A percentile compares a stretch with the other conserved stretches of the same genome.
phyloP scores from a whole-genome alignment of 2,329 filamentous ascomycete species.

The Curvularia spicifera region DNA sequence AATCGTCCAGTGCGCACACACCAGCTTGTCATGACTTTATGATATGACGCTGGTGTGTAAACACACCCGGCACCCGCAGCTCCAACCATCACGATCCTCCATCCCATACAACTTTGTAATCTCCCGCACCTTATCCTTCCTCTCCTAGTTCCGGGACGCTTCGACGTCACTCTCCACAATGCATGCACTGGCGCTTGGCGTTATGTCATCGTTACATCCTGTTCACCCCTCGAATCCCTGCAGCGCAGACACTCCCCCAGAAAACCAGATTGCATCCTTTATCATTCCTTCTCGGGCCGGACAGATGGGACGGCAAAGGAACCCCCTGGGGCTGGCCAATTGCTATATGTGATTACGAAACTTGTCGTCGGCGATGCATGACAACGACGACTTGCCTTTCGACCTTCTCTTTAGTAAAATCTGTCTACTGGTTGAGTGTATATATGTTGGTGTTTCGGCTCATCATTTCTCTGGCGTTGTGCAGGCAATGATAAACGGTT shows the following conservation, averaged over 20 bases:
- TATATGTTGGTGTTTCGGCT: conserved; percentile 21
- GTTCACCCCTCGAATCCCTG: conserved; percentile 19
- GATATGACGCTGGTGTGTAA: conserved; percentile 9
- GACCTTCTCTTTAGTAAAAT: conserved; percentile 30
- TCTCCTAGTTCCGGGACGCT: conserved; percentile 29
- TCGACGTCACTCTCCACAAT: conserved; percentile 29
- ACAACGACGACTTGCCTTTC: conserved; percentile 18
- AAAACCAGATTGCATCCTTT: conserved; percentile 23
- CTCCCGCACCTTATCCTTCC: conserved; percentile 31
- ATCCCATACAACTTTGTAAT: conserved; percentile 39
- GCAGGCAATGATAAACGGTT: conserved; percentile 24
- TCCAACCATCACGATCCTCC: conserved; percentile 18
- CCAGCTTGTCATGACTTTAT: conserved; percentile 18
- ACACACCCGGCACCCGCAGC: conserved; percentile 13
- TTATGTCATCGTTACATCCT: conserved; percentile 33
- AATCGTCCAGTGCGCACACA: conserved; percentile 12
- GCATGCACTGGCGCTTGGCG: conserved; percentile 42
- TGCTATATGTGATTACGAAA: conserved; percentile 26
- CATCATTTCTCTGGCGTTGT: conserved; percentile 31
- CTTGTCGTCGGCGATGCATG: conserved; percentile 12
- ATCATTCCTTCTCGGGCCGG: conserved; percentile 20
- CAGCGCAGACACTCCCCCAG: conserved; percentile 12
- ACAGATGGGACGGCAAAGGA: conserved; percentile 17
- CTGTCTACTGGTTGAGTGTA: conserved; percentile 27
- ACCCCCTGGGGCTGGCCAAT: conserved; percentile 11